Evolutionary conservation across 2,329 filamentous ascomycete species (phyloP).

Genomic region (Pseudogymnoascus sp.): DNA sequence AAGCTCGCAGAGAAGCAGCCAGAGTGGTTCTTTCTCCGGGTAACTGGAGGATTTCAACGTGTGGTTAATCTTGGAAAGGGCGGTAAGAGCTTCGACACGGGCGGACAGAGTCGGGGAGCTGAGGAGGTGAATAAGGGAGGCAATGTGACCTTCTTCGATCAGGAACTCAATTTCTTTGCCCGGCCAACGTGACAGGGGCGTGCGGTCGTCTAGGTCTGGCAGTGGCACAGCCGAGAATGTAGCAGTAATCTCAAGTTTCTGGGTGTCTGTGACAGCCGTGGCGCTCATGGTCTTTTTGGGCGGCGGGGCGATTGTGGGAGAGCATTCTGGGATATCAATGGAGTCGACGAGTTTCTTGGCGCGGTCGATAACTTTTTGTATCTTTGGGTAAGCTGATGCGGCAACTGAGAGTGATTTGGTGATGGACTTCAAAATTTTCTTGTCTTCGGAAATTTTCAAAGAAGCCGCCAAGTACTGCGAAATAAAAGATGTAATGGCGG

Average conservation of each 20-base stretch:
- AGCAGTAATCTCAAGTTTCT: neutral
- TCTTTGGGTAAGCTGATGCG: slow-evolving; percentile 33
- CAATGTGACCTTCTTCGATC: slow-evolving; percentile 68
- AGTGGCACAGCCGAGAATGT: neutral
- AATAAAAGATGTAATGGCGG: slow-evolving; percentile 50
- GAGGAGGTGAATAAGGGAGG: slow-evolving; percentile 65
- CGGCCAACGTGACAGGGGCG: slow-evolving; percentile 57
- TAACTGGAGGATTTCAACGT: slow-evolving; percentile 63
- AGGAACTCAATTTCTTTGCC: slow-evolving; percentile 72
- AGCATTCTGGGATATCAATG: slow-evolving; percentile 18
- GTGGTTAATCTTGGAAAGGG: slow-evolving; percentile 57
- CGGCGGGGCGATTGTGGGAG: neutral
- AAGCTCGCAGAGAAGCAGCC: slow-evolving; percentile 72
- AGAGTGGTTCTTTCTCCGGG: slow-evolving; percentile 69
- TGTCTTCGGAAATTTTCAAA: slow-evolving; percentile 45
- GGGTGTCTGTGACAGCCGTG: neutral
- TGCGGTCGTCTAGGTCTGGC: slow-evolving; percentile 38
- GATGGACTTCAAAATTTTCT: slow-evolving; percentile 38
- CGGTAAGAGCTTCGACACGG: slow-evolving; percentile 67
- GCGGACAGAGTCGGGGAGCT: slow-evolving; percentile 69
- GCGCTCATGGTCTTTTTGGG: neutral
- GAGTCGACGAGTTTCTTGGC: slow-evolving; percentile 23
- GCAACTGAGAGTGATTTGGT: slow-evolving; percentile 35
- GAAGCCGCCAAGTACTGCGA: slow-evolving; percentile 49
- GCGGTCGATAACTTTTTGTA: slow-evolving; percentile 20